These are phyloP conservation scores for Serendipita sp. DNA, from an alignment of 1,284 basidiomycete genomes.

Conservation along the genomic window DNA sequence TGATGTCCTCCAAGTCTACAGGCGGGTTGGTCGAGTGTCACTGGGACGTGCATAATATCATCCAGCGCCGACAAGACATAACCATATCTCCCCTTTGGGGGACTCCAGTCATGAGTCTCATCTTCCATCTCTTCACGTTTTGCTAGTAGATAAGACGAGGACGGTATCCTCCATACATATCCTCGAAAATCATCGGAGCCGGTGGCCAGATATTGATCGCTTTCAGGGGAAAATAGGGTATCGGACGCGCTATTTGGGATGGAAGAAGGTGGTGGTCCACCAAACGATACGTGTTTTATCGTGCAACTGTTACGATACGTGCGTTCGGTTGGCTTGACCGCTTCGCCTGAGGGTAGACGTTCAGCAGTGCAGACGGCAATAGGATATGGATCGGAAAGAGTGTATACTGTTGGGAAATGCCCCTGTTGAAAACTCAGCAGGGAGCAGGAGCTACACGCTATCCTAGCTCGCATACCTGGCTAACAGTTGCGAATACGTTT, in stretches of 20 bases:
- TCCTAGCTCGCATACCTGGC: not conserved
- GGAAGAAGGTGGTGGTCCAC: not conserved
- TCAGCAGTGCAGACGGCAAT: conserved; percentile 49
- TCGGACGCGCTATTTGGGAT: not conserved
- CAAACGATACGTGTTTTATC: conserved; percentile 33
- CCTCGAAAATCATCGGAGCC: conserved; percentile 71
- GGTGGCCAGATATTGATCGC: conserved; percentile 45
- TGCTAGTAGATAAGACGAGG: conserved; percentile 28
- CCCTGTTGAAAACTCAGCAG: conserved; percentile 27
- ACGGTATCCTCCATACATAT: conserved; percentile 66
- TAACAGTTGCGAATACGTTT: not conserved
- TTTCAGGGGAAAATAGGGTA: conserved; percentile 15
- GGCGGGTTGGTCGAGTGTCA: conserved; percentile 40
- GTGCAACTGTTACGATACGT: conserved; percentile 61
- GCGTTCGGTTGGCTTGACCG: conserved; percentile 26
- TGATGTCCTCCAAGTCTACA: conserved; percentile 47
- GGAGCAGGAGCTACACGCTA: not conserved
- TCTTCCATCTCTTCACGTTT: conserved; percentile 28
- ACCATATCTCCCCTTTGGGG: not conserved
- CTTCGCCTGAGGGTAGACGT: conserved; percentile 38
- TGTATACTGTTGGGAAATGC: conserved; percentile 54
- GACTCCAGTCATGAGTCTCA: conserved; percentile 17
- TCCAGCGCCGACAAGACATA: conserved; percentile 2
- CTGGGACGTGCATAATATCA: conserved; percentile 27
- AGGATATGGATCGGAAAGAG: conserved; percentile 47